Evolutionary conservation across 2,329 filamentous ascomycete genomes (phyloP).

Genomic region (Dendryphion nanum): DNA sequence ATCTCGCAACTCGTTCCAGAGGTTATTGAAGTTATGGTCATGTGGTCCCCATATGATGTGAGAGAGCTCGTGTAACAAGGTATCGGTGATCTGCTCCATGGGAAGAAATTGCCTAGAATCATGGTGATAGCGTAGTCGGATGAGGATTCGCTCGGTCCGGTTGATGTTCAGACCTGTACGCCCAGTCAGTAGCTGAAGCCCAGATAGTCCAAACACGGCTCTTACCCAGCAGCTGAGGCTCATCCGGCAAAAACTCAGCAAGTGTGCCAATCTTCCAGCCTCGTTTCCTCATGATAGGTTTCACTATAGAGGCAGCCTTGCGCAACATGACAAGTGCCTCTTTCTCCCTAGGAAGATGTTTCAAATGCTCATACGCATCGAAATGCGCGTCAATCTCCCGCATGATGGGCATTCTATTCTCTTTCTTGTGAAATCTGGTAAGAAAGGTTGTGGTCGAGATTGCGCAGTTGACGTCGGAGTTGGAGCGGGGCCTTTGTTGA

Average conservation of each 20-base stretch:
- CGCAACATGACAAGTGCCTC: slow-evolving; percentile 62
- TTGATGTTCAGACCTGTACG: slow-evolving; percentile 70
- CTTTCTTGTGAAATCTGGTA: no score
- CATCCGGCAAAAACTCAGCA: slow-evolving; percentile 79
- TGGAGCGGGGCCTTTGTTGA: no score
- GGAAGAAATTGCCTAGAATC: slow-evolving; percentile 77
- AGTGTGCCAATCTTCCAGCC: slow-evolving; percentile 77
- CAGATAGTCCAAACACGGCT: slow-evolving; percentile 3
- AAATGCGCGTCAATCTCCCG: slow-evolving; percentile 50
- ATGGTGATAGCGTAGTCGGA: slow-evolving; percentile 74
- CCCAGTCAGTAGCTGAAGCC: slow-evolving; percentile 11
- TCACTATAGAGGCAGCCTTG: slow-evolving; percentile 83
- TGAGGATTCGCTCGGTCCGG: slow-evolving; percentile 72
- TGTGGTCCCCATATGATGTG: slow-evolving; percentile 85
- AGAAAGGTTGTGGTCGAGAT: no score
- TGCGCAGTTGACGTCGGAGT: no score
- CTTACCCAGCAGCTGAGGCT: slow-evolving; percentile 69
- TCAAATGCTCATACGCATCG: slow-evolving; percentile 50
- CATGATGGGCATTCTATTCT: no score
- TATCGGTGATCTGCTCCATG: slow-evolving; percentile 78
- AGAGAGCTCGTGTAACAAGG: slow-evolving; percentile 90
- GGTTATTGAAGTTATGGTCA: slow-evolving; percentile 74
- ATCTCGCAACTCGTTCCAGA: slow-evolving; percentile 87
- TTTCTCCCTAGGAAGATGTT: slow-evolving; percentile 43
- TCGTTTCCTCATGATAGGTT: slow-evolving; percentile 89